Percentiles rank a stretch among this genome's conserved stretches.
Evolutionary conservation across 2,329 filamentous ascomycete genomes (phyloP).

Genomic region (Herpotrichia juniperi): DNA sequence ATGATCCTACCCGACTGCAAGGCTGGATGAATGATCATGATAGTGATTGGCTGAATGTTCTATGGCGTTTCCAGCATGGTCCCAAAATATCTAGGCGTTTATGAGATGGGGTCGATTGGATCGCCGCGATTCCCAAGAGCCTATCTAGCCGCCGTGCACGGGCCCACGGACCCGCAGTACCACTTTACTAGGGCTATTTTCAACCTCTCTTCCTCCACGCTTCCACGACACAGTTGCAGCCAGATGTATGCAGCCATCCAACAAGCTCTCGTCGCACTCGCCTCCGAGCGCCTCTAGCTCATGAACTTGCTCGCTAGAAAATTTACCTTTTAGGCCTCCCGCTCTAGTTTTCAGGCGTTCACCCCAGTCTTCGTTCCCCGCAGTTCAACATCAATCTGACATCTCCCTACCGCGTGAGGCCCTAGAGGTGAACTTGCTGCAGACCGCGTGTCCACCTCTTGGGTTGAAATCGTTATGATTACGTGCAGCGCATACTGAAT

Average conservation of each 20-base stretch:
- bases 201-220: neutral
- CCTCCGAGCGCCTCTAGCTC: no score
- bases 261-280: no score
- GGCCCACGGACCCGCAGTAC: constrained; percentile 5
- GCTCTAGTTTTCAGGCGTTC: no score
- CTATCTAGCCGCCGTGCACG: constrained; percentile 8
- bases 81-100: constrained; percentile 21
- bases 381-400: neutral
- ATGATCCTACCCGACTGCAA: constrained; percentile 28
- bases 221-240: neutral
- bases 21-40: constrained; percentile 4
- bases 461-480: no score
- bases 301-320: neutral
- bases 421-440: no score
- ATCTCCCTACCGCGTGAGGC: neutral
- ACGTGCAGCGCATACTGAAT: no score
- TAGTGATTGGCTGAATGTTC: constrained; percentile 29
- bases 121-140: neutral
- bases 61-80: constrained; percentile 14
- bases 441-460: no score
- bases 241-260: neutral
- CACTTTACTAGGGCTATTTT: constrained; percentile 15
- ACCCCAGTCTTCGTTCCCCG: no score
- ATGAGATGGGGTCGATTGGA: constrained; percentile 13
- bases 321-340: neutral